These are phyloP conservation scores for Metroxylon sagu DNA, from an alignment of 176 grass and related monocot species.

Conservation along the genomic window DNA sequence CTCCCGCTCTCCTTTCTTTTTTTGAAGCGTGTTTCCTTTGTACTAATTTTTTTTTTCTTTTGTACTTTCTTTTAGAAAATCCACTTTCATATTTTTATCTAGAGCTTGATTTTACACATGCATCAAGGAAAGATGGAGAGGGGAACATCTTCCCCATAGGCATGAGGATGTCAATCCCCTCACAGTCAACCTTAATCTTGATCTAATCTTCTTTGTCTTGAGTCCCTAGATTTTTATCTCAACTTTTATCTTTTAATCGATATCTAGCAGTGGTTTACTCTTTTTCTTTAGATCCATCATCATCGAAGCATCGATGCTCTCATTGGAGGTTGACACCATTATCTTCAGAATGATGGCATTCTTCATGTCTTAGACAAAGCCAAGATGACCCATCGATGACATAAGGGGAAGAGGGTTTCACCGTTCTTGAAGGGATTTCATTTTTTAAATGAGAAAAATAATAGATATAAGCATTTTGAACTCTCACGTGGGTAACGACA, in stretches of 20 bases:
- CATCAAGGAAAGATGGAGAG: constrained; percentile 6
- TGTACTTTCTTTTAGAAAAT: constrained; percentile 33
- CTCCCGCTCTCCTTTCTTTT: no score
- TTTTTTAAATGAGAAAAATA: no score
- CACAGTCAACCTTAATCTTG: constrained; percentile 61
- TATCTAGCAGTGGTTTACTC: constrained; percentile 34
- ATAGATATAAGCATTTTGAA: no score
- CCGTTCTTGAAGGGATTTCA: no score
- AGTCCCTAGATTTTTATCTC: constrained; percentile 54
- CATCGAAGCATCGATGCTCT: constrained; percentile 54
- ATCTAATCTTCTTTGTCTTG: constrained; percentile 65
- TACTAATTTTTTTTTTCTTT: no score
- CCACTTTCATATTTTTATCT: constrained; percentile 99
- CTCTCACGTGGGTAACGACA: no score
- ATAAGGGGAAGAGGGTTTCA: constrained; percentile 5
- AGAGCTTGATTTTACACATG: constrained; percentile 74
- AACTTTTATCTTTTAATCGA: constrained; percentile 66
- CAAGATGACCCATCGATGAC: constrained; percentile 48
- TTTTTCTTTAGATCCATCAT: constrained; percentile 69
- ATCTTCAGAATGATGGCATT: constrained; percentile 65
- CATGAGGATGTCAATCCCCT: constrained; percentile 55
- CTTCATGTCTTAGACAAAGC: constrained; percentile 57
- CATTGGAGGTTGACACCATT: constrained; percentile 35
- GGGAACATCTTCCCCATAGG: constrained; percentile 45
- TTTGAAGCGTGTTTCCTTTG: no score